Evolutionary conservation across 148 eudicot genomes (phyloP).

Genomic region (Amaranthus palmeri): DNA sequence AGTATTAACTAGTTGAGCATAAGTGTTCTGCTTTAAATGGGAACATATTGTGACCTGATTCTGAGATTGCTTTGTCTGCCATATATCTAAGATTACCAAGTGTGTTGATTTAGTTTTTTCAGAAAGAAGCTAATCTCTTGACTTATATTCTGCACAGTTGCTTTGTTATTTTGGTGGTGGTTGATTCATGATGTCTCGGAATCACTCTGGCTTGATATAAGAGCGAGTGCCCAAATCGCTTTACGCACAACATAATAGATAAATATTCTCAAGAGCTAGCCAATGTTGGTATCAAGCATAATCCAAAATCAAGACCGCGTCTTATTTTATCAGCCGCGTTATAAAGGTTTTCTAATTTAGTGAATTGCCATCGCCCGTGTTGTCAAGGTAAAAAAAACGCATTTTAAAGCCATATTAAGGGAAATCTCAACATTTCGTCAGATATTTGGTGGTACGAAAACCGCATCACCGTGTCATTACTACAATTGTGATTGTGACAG

Average conservation of each 20-base stretch:
- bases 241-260: background rate
- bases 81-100: background rate
- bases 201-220: background rate
- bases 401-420: too few relatives aligned
- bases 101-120: background rate
- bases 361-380: too few relatives aligned
- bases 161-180: background rate
- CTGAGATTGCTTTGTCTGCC: background rate
- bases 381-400: too few relatives aligned
- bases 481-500: too few relatives aligned
- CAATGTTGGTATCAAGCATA: background rate
- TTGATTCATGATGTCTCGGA: conserved; percentile 8
- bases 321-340: too few relatives aligned
- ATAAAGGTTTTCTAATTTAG: too few relatives aligned
- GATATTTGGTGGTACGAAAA: too few relatives aligned
- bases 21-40: background rate
- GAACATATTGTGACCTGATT: background rate
- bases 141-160: background rate
- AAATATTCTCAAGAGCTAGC: background rate
- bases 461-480: too few relatives aligned
- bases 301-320: too few relatives aligned
- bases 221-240: background rate
- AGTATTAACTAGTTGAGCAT: background rate
- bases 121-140: background rate
- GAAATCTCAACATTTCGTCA: too few relatives aligned